Percentiles rank a stretch among this genome's conserved stretches.
Evolutionary conservation across 495 filamentous ascomycete species (phyloP).

Genomic region (Hypomontagnella submonticulosa): DNA sequence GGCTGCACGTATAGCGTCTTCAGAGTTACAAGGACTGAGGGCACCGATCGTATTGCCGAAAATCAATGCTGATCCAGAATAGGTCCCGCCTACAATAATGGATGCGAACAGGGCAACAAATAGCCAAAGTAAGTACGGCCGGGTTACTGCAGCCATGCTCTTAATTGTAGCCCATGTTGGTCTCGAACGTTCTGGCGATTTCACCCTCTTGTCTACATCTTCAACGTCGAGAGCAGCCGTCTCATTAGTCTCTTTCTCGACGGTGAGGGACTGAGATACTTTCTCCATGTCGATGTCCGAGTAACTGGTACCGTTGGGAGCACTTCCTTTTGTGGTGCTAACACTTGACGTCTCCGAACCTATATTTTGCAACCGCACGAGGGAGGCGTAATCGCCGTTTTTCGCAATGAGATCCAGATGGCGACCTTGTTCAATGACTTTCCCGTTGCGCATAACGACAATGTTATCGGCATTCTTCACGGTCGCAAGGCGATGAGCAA

Average conservation of each 20-base stretch:
- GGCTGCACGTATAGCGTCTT: slow-evolving; percentile 50
- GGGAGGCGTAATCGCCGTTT: slow-evolving; percentile 57
- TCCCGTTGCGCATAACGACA: slow-evolving; percentile 66
- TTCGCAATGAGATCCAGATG: slow-evolving; percentile 55
- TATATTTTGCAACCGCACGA: slow-evolving; percentile 49
- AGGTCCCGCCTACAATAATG: slow-evolving; percentile 56
- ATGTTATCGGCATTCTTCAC: slow-evolving; percentile 71
- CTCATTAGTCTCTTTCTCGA: slow-evolving; percentile 17
- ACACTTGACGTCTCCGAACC: slow-evolving; percentile 45
- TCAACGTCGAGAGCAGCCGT: slow-evolving; percentile 2
- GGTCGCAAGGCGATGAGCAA: slow-evolving; percentile 75
- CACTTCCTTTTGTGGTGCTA: slow-evolving; percentile 37
- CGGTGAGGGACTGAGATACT: slow-evolving; percentile 46
- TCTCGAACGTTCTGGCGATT: slow-evolving; percentile 15
- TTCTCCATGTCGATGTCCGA: slow-evolving; percentile 51
- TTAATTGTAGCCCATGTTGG: slow-evolving; percentile 45
- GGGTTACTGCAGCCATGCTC: slow-evolving; percentile 35
- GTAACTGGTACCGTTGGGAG: slow-evolving; percentile 11
- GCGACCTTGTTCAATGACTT: slow-evolving; percentile 66
- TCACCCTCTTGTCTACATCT: slow-evolving; percentile 20
- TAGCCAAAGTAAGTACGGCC: slow-evolving; percentile 44
- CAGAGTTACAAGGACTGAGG: slow-evolving; percentile 47
- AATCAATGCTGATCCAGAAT: slow-evolving; percentile 60
- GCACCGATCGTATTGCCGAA: slow-evolving; percentile 61
- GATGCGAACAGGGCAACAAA: slow-evolving; percentile 50